phyloP scores from a whole-genome alignment of 177 flowering plant genomes.

The Vitis hybrid region DNA sequence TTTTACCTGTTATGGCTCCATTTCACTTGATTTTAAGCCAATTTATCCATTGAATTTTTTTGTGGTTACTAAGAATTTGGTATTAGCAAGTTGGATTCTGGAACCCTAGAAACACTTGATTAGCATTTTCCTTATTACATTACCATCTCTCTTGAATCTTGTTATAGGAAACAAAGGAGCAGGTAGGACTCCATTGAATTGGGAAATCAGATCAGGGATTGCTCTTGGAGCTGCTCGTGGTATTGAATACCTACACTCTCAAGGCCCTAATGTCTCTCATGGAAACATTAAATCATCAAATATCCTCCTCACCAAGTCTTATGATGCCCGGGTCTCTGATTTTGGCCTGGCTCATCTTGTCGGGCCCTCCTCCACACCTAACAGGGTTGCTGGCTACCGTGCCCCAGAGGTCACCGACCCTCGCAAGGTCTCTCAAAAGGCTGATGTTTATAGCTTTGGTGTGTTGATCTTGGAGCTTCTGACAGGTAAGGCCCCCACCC shows the following conservation, averaged over 20 bases:
- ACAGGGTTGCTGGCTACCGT: conserved; percentile 44
- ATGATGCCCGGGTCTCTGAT: conserved; percentile 59
- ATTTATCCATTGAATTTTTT: no score
- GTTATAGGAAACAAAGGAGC: conserved; percentile 49
- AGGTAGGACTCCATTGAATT: conserved; percentile 52
- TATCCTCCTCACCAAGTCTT: conserved; percentile 46
- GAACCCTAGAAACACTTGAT: background rate
- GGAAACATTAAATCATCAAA: conserved; percentile 74
- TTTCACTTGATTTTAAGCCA: no score
- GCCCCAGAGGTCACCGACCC: conserved; percentile 63
- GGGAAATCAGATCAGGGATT: conserved; percentile 53
- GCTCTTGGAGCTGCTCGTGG: conserved; percentile 67
- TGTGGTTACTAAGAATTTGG: no score
- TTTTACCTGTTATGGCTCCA: no score
- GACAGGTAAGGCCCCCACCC: conserved; percentile 58
- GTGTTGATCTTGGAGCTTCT: conserved; percentile 55
- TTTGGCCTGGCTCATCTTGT: conserved; percentile 55
- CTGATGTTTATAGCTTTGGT: conserved; percentile 67
- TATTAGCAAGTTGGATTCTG: background rate
- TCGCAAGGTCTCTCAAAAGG: conserved; percentile 46
- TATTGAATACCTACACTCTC: conserved; percentile 51
- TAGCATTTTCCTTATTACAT: background rate
- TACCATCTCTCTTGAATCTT: background rate
- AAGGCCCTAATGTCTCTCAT: conserved; percentile 46
- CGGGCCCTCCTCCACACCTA: conserved; percentile 41